Base-by-base conservation (phyloP, 441 rosid species). In the Croton setiger region DNA sequence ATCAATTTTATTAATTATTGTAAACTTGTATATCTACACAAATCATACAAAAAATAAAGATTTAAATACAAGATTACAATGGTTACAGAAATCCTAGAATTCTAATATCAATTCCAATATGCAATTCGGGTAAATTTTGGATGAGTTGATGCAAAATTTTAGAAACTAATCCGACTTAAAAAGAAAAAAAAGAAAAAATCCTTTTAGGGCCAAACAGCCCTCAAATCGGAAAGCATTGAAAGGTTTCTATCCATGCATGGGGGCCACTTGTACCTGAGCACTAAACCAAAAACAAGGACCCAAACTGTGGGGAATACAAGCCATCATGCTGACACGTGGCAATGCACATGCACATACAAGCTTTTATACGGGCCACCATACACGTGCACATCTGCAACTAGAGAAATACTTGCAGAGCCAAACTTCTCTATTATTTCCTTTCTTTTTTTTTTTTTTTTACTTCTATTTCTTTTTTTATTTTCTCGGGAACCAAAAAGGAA, bases 351-450 rank as follows among this genome's bases (percentile, higher is more conserved):
- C 72, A 49, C 21, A 31, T 69, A 58, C 66, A 45, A 6, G 74
- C 44, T 64, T 53, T 37, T 31, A 7, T 0, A 35, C 53, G 73
- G 77, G 72, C 47, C 75, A 69, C 79, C 75, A 66, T 63, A 59
- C 78, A 76, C 78, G 78, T 69, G 76, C 83, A 65, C 64, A 31
- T 70, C 68, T 67, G 45, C 58, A 27, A 20, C 35, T 31, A 13
- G 17, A 31, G 10, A 67, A 39, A 33, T 33, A 43, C 21, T 63
- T 57, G 52, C 60, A 51, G 23, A 37, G 57, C 39, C 63, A 39
- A 43, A 66, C 27, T 11, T 27, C 61, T 35, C 35, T 15, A 14
- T 13, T 6, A 6, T 41, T 37, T 10, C 8, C 18, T 37, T 7
- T 3, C 21, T 5, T 35, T 4, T 54, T 23, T 21, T 5, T n/a